These are phyloP conservation scores for Trametes sanguinea DNA, from an alignment of 768 basidiomycete genomes.

Conservation along the genomic window DNA sequence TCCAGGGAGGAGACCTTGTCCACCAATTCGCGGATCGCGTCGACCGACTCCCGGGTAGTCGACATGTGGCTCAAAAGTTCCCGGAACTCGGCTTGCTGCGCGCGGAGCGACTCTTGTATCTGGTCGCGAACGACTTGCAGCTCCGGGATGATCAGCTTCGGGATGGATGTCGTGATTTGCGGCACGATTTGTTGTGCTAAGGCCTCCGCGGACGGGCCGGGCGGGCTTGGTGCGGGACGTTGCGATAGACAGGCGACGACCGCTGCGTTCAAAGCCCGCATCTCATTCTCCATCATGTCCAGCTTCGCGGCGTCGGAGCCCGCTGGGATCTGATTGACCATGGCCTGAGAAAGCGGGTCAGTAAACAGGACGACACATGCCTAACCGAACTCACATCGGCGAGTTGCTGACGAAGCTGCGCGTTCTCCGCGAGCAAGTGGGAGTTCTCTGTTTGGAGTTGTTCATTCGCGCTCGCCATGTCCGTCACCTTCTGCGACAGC, in stretches of 20 bases:
- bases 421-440: slow-evolving; percentile 11
- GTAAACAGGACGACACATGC: background rate
- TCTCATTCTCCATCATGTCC: slow-evolving; percentile 15
- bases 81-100: slow-evolving; percentile 12
- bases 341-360: background rate
- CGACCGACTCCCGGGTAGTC: slow-evolving; percentile 9
- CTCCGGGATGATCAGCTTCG: slow-evolving; percentile 4
- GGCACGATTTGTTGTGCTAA: slow-evolving; percentile 9
- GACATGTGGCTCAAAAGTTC: slow-evolving; percentile 7
- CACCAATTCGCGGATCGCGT: slow-evolving; percentile 6
- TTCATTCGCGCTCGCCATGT: slow-evolving; percentile 12
- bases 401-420: slow-evolving; percentile 17
- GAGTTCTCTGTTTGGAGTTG: slow-evolving; percentile 16
- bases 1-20: background rate
- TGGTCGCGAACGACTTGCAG: slow-evolving; percentile 9
- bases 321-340: slow-evolving; percentile 4
- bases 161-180: slow-evolving; percentile 11
- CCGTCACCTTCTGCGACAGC: slow-evolving; percentile 18
- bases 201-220: background rate
- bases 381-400: slow-evolving; percentile 5
- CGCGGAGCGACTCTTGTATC: slow-evolving; percentile 8
- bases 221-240: background rate
- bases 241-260: slow-evolving; percentile 12
- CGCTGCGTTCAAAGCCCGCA: slow-evolving; percentile 20
- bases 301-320: slow-evolving; percentile 9